A percentile compares a stretch with the other conserved stretches of the same genome.
Conservation (phyloP, 257 asterid species). For the Anisodus acutangulus region DNA sequence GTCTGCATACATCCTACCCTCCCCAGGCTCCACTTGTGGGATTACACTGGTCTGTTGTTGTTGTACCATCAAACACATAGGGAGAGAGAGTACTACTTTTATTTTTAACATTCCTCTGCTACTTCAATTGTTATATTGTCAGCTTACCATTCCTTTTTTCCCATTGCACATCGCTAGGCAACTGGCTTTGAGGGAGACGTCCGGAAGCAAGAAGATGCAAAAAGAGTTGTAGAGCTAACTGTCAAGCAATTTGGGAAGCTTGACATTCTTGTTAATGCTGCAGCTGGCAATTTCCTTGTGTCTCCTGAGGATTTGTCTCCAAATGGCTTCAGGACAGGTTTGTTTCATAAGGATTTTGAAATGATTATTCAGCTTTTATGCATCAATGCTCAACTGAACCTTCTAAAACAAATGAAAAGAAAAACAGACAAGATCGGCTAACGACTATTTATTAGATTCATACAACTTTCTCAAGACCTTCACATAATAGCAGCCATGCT, state of each 20-base stretch:
- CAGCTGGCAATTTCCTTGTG: slow-evolving; percentile 91
- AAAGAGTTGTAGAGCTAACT: slow-evolving; percentile 71
- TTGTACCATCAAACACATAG: not conserved
- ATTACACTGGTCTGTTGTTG: too few relatives aligned
- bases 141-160: not conserved
- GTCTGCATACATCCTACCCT: too few relatives aligned
- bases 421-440: not conserved
- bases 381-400: not conserved
- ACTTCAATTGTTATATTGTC: not conserved
- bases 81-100: not conserved
- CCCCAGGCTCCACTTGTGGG: too few relatives aligned
- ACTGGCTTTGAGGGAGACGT: slow-evolving; percentile 89
- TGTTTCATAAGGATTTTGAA: not conserved
- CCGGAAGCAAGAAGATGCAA: slow-evolving; percentile 75
- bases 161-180: slow-evolving; percentile 48
- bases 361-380: not conserved
- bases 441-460: not conserved
- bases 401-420: not conserved
- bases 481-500: not conserved
- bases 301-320: slow-evolving; percentile 91
- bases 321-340: slow-evolving; percentile 89
- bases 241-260: slow-evolving; percentile 80
- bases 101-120: not conserved
- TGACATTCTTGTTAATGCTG: slow-evolving; percentile 89
- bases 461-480: not conserved